Evolutionary conservation across 768 basidiomycete genomes (phyloP), one percentile per base, ranked within the genome.

Genomic region (Austroboletus eburneus): DNA sequence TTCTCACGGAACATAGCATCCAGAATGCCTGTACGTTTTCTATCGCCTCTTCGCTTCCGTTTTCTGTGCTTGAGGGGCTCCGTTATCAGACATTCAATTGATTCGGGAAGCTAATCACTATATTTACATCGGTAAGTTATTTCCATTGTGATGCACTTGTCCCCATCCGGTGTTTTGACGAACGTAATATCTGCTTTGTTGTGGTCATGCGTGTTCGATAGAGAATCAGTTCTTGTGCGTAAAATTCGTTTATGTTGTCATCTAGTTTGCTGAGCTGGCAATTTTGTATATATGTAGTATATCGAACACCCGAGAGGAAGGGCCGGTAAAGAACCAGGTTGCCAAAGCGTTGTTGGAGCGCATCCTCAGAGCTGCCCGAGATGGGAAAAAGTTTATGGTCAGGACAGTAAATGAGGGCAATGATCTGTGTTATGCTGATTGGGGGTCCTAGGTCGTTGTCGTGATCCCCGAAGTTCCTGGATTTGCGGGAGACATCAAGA

Each of bases 381-480:
- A 77, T 16, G 80, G 81, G 1, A 64, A 73, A 47, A 88, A 88
- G 59, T 97, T 97, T 75, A 84, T 85, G 73, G 87, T 81, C 46
- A 46, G 59, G 39, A 22, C 16, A 17, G 9, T 37, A 8, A 9
- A 34, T 13, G 21, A n/a, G 18, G 20, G 13, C 24, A 22, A 23
- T 42, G 38, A 21, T 39, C 9, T 23, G 21, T 29, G 45, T 24
- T 18, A n/a, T 21, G 20, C 43, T 46, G 10, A 47, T 37, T n/a
- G 18, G n/a, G 18, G 10, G 18, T 23, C 37, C 2, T 54, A 92
- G 87, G 87, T 96, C 43, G 72, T 95, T 41, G 79, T 98, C 13
- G 69, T 85, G 17, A 86, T 98, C 42, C 95, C 94, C 0, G 93
- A 95, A 62, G 75, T 96, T 2, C 94, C 94, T 13, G 93, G 85